Conservation (phyloP, 768 basidiomycete species). For the Boletellus sp. region DNA sequence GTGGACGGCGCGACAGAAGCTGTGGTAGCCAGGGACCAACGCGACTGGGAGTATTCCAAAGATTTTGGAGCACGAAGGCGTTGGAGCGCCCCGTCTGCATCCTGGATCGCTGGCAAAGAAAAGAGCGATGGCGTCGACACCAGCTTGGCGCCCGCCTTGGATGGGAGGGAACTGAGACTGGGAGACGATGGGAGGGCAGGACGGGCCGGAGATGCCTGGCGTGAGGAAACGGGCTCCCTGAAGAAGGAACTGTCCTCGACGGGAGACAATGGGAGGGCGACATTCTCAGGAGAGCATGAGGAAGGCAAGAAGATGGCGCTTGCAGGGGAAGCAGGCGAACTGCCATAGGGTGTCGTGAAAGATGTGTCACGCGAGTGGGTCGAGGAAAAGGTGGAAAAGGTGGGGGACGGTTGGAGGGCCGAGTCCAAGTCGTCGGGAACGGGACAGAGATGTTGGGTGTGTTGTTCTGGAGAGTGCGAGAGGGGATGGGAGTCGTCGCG, state of each 20-base stretch:
- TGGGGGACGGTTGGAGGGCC: conserved; percentile 22
- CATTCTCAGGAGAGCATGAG: conserved; percentile 21
- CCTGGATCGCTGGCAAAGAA: no score
- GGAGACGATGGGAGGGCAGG: no score
- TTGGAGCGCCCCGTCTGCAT: not conserved
- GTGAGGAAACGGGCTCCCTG: no score
- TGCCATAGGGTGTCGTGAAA: conserved; percentile 22
- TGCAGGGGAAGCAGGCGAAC: conserved; percentile 21
- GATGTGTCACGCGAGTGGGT: conserved; percentile 25
- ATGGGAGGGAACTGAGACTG: no score
- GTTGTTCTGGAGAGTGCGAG: conserved; percentile 13
- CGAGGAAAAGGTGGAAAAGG: conserved; percentile 26
- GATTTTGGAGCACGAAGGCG: conserved; percentile 5
- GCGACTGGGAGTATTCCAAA: conserved; percentile 14
- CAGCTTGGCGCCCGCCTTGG: no score
- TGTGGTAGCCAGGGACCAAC: conserved; percentile 32
- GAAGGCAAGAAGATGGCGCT: conserved; percentile 15
- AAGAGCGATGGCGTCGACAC: no score
- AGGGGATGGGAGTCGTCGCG: conserved; percentile 13
- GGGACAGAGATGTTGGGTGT: conserved; percentile 13
- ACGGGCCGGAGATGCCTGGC: no score
- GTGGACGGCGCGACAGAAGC: conserved; percentile 24
- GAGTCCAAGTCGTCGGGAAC: conserved; percentile 27
- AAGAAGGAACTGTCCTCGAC: conserved; percentile 6
- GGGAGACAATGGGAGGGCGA: conserved; percentile 27